Evolutionary conservation across 1,284 basidiomycete genomes (phyloP), one percentile per base, ranked within the genome.

Genomic region (Moesziomyces aphidis): DNA sequence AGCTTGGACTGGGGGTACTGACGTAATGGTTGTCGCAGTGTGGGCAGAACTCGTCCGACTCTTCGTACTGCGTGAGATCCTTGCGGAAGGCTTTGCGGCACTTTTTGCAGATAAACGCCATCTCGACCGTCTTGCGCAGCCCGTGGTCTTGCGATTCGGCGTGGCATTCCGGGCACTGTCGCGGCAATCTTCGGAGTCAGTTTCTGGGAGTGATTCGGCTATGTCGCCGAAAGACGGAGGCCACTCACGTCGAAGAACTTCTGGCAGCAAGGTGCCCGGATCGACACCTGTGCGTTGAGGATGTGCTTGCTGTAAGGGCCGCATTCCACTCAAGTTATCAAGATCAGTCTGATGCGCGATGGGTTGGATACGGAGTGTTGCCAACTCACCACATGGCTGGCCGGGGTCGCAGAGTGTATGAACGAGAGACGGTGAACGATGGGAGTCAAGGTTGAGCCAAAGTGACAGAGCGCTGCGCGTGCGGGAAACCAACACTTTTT

Each of bases 1-100:
- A 34, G 7, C 1, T 8, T 34, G 10, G 23, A n/a, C 0, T 22
- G 24, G 23, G 8, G 22, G 4, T 23, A 54, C 72, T 23, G 63
- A 96, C 95, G 85, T 95, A 98, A 84, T 95, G 94, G 84, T 99
- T 98, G 85, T 97, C 95, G 84, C 96, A 98, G 86, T 97, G 92
- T 0, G 97, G 96, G 84, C 97, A 99, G 85, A 91, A 98, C 86
- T 99, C 96, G 84, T 99, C 96, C 74, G 93, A 93, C 84, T 97
- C 94, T 81, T 99, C 97, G 83, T 94, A 98, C 28, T 85, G 86
- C 0, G 88, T 77, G 91, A 97, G 94, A 85, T 97, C 94, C 86
- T 99, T 98, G 69, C 96, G 87, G 85, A 99, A 98, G 2, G 94
- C 95, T 86, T 95, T 95, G 85, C 92, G 93, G 88, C 97, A 99